phyloP scores from a whole-genome alignment of 208 protist genomes.

The Paratrypanosoma confusum region DNA sequence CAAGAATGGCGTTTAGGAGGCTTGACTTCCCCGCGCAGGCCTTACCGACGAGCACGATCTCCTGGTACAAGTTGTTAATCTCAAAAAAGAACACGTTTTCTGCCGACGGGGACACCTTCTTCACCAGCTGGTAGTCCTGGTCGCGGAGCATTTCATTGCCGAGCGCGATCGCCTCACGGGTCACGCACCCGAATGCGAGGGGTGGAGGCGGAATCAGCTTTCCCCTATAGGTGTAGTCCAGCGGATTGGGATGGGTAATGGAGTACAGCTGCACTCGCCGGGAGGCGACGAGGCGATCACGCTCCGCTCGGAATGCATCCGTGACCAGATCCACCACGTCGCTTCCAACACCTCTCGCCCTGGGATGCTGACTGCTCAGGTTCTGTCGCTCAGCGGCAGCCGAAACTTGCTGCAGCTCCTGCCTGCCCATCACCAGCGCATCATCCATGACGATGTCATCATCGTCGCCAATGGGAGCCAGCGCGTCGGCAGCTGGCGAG shows the following conservation, averaged over 20 bases:
- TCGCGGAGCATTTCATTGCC: slow-evolving; percentile 62
- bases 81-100: slow-evolving; percentile 77
- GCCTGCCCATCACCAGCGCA: not conserved
- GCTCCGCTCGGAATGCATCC: slow-evolving; percentile 59
- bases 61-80: slow-evolving; percentile 83
- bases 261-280: slow-evolving; percentile 72
- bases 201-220: slow-evolving; percentile 82
- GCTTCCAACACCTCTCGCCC: slow-evolving; percentile 44
- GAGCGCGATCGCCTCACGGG: slow-evolving; percentile 45
- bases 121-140: slow-evolving; percentile 66
- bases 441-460: slow-evolving; percentile 10
- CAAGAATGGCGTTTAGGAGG: slow-evolving; percentile 75
- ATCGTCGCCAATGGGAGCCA: slow-evolving; percentile 13
- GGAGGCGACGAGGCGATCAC: slow-evolving; percentile 35
- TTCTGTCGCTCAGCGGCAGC: slow-evolving; percentile 6
- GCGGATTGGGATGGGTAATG: slow-evolving; percentile 66
- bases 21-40: slow-evolving; percentile 83
- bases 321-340: slow-evolving; percentile 83
- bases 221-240: slow-evolving; percentile 77
- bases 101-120: slow-evolving; percentile 41
- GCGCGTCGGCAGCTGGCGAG: not conserved
- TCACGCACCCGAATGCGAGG: slow-evolving; percentile 73
- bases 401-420: slow-evolving; percentile 1
- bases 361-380: slow-evolving; percentile 24
- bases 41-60: slow-evolving; percentile 75